These are phyloP conservation scores for Heliocybe sulcata DNA, from an alignment of 1,284 basidiomycete species.

Conservation along the genomic window DNA sequence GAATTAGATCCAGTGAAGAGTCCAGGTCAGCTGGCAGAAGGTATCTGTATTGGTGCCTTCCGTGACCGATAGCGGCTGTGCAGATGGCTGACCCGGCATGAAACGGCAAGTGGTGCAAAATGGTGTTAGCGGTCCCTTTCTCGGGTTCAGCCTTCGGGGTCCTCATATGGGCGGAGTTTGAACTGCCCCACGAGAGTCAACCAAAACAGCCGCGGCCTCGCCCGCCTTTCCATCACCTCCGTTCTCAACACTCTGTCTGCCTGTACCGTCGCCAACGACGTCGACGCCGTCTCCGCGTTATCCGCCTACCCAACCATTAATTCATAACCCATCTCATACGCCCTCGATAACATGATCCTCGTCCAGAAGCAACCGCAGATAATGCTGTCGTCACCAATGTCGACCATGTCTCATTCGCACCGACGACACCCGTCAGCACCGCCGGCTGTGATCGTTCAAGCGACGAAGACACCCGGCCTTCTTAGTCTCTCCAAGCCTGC, in stretches of 20 bases:
- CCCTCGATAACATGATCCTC: constrained; percentile 48
- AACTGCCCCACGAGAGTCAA: neutral
- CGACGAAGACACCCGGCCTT: constrained; percentile 64
- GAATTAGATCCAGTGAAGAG: neutral
- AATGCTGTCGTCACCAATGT: constrained; percentile 21
- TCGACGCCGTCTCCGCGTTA: constrained; percentile 13
- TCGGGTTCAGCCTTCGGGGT: neutral
- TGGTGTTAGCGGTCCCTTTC: neutral
- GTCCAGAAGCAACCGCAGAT: constrained; percentile 45
- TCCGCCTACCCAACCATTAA: constrained; percentile 19
- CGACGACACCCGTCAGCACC: constrained; percentile 64
- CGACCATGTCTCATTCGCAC: constrained; percentile 30
- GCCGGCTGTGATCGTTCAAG: constrained; percentile 55
- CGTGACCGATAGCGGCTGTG: neutral
- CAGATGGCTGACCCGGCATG: neutral
- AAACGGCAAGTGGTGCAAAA: neutral
- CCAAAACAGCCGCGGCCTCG: neutral
- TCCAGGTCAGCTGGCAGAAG: neutral
- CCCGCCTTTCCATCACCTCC: constrained; percentile 12
- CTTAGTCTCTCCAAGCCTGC: constrained; percentile 59
- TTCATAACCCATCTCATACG: constrained; percentile 7
- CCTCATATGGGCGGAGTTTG: neutral
- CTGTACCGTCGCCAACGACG: constrained; percentile 12
- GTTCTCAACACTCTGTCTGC: constrained; percentile 8
- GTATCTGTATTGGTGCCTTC: neutral